Evolutionary conservation across 192 early-diverging fungal species (phyloP).

Genomic region (Coemansia sp.): DNA sequence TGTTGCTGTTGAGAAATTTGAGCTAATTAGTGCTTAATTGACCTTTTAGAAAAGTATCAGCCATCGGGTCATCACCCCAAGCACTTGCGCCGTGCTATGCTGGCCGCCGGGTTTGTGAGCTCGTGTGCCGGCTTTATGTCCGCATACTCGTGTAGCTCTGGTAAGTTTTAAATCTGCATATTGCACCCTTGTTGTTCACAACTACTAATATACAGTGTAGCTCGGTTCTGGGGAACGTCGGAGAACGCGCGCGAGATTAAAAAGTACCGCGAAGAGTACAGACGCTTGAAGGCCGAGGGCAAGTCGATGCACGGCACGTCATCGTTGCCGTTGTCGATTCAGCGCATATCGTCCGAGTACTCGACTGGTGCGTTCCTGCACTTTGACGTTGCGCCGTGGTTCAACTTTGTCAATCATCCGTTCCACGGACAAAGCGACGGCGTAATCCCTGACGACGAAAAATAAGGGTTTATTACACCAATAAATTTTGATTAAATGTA

Average conservation of each 20-base stretch:
- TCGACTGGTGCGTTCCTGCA: slow-evolving; percentile 67
- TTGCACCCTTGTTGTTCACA: too few relatives aligned
- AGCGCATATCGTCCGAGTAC: slow-evolving; percentile 62
- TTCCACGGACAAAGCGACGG: slow-evolving; percentile 63
- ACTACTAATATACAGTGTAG: neutral
- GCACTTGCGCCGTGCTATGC: slow-evolving; percentile 57
- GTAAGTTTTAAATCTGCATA: slow-evolving; percentile 4
- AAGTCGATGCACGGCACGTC: slow-evolving; percentile 67
- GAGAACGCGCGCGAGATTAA: slow-evolving; percentile 84
- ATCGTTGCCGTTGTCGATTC: slow-evolving; percentile 57
- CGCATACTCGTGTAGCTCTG: slow-evolving; percentile 61
- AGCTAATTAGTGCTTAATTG: too few relatives aligned
- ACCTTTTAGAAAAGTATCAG: slow-evolving; percentile 4
- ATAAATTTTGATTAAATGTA: slow-evolving; percentile 19
- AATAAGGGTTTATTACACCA: slow-evolving; percentile 3
- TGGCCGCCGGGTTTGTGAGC: slow-evolving; percentile 55
- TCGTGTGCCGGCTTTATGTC: slow-evolving; percentile 74
- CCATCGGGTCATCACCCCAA: neutral
- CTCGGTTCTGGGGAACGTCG: slow-evolving; percentile 80
- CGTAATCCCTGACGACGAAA: slow-evolving; percentile 44
- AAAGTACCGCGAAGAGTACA: slow-evolving; percentile 66
- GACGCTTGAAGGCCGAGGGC: slow-evolving; percentile 61
- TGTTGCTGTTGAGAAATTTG: too few relatives aligned
- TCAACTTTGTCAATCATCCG: slow-evolving; percentile 78
- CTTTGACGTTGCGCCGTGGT: slow-evolving; percentile 69